A percentile compares a stretch with the other conserved stretches of the same genome.
phyloP scores from a whole-genome alignment of 2,329 filamentous ascomycete species.

The Hypoxylon sp. region DNA sequence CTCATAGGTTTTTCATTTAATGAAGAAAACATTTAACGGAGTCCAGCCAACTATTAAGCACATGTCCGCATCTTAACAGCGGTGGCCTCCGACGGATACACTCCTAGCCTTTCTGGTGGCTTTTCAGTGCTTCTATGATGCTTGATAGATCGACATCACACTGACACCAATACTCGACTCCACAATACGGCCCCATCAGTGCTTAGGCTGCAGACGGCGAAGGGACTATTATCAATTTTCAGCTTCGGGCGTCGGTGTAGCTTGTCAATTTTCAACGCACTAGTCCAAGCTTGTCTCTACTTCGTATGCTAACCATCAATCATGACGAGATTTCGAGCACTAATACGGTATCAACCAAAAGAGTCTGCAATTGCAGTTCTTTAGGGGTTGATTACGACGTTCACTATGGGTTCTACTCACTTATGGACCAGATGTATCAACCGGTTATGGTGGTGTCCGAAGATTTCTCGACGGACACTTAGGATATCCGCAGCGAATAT shows the following conservation, averaged over 20 bases:
- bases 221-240: constrained; percentile 19
- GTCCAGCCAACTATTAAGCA: constrained; percentile 10
- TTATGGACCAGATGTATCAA: neutral
- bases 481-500: constrained; percentile 4
- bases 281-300: constrained; percentile 15
- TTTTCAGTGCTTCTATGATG: constrained; percentile 3
- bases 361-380: constrained; percentile 26
- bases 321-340: constrained; percentile 19
- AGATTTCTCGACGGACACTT: constrained; percentile 1
- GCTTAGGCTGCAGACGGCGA: constrained; percentile 17
- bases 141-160: constrained; percentile 14
- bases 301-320: constrained; percentile 29
- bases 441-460: neutral
- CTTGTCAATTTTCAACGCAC: constrained; percentile 20
- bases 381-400: constrained; percentile 26
- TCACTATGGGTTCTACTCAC: neutral
- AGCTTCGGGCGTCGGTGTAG: constrained; percentile 26
- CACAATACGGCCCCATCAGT: neutral
- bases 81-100: neutral
- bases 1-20: no score
- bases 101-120: neutral
- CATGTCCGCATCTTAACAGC: constrained; percentile 24
- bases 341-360: constrained; percentile 23
- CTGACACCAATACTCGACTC: constrained; percentile 17
- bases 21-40: no score